Base-by-base conservation (phyloP, 2,329 filamentous ascomycete genomes). In the Fusarium sp. region DNA sequence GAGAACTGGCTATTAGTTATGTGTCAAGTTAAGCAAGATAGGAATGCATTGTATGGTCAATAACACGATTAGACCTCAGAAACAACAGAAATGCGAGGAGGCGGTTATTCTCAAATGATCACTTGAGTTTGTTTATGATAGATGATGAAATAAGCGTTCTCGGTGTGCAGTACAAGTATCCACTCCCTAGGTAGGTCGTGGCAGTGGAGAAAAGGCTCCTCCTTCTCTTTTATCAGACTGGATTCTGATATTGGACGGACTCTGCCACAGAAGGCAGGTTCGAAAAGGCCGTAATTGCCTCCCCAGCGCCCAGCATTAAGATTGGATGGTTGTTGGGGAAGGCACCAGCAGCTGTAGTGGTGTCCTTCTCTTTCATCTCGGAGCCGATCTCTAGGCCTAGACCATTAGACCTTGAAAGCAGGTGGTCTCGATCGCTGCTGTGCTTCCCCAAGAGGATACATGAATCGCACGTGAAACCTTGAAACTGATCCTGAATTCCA, bases 241-340 rank as follows among this genome's bases (percentile, higher is more conserved):
- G 56, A 66, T 55, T 57, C 37, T 25, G 48, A 60, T 35, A 45
- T 29, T 29, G 31, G 33, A 39, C 19, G 51, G 38, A 49, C 68
- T 56, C 37, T 70, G 59, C 64, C 49, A 38, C 45, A 64, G 41
- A 61, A 73, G 70, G 70, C 70, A 72, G 69, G 70, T 59, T 73
- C 64, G 38, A 37, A 45, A 45, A 21, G 23, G 16, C n/a, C 27
- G 21, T 45, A 39, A 39, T 61, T 59, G 35, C 55, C 42, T 45
- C 23, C 19, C 31, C n/a, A 25, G 46, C 27, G 27, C n/a, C 39
- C 27, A 33, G 39, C 39, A 57, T 52, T 31, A 39, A 44, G 42
- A 67, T 65, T 58, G 49, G 61, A n/a, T 41, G 35, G 60, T 63
- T 68, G 38, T 45, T 55, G 38, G 41, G 48, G 29, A 45, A 56